Conservation (phyloP, 2,329 filamentous ascomycete genomes). For the Microsporum canis region DNA sequence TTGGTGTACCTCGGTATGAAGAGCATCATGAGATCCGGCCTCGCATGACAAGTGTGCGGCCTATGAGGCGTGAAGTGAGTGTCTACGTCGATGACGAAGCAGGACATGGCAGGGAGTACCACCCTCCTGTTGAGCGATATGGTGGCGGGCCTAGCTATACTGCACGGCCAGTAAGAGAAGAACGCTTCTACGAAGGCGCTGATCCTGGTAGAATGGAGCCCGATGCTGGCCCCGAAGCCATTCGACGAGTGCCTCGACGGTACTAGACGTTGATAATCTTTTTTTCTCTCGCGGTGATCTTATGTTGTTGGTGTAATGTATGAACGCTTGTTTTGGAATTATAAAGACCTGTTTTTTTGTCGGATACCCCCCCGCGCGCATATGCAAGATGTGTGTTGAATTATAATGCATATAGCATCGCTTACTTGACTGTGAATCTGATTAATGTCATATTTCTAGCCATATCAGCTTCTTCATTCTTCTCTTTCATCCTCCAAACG, state of each 20-base stretch:
- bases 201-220: conserved; percentile 23
- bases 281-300: not conserved
- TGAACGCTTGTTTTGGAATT: not conserved
- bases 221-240: conserved; percentile 22
- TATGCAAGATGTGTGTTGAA: not conserved
- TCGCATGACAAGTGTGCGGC: conserved; percentile 34
- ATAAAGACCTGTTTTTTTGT: not conserved
- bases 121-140: conserved; percentile 30
- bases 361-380: not conserved
- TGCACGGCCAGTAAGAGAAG: conserved; percentile 26
- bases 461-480: not conserved
- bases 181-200: conserved; percentile 28
- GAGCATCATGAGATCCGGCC: conserved; percentile 30
- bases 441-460: not conserved
- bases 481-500: not conserved
- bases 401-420: not conserved
- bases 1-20: conserved; percentile 30
- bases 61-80: conserved; percentile 33
- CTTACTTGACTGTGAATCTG: not conserved
- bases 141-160: conserved; percentile 28
- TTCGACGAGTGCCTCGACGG: conserved; percentile 25
- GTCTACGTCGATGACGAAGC: conserved; percentile 32
- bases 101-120: conserved; percentile 39
- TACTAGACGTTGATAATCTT: conserved; percentile 18
- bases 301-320: not conserved